Evolutionary conservation across 441 rosid genomes (phyloP).

Genomic region (Euphorbia corollata): DNA sequence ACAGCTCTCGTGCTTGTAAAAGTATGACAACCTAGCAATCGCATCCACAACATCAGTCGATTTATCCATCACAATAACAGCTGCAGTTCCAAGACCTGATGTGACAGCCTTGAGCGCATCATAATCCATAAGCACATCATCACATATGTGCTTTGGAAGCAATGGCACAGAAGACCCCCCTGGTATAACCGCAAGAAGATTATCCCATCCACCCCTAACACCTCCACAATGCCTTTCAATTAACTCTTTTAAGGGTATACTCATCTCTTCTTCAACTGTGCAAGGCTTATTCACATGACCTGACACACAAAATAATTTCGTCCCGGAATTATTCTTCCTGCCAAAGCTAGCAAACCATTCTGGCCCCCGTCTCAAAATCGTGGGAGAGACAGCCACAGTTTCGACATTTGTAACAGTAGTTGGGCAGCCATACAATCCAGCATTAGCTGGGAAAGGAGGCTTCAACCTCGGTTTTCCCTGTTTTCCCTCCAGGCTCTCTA

Average conservation of each 20-base stretch:
- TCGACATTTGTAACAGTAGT: conserved; percentile 97
- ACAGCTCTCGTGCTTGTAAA: conserved; percentile 98
- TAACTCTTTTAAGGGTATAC: conserved; percentile 86
- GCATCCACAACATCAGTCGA: conserved; percentile 99
- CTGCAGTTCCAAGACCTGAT: conserved; percentile 94
- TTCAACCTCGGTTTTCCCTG: conserved; percentile 99
- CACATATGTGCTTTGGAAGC: conserved; percentile 74
- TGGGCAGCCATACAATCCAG: conserved; percentile 94
- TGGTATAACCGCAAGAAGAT: conserved; percentile 86
- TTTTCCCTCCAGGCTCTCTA: conserved; percentile 98
- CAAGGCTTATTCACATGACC: conserved; percentile 98
- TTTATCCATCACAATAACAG: conserved; percentile 97
- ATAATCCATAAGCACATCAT: conserved; percentile 92
- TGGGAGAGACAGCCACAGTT: conserved; percentile 95
- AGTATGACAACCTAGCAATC: conserved; percentile 96
- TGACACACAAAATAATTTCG: conserved; percentile 79
- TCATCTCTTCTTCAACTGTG: conserved; percentile 98
- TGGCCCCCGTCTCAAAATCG: conserved; percentile 91
- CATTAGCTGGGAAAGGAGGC: conserved; percentile 99
- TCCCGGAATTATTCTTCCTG: conserved; percentile 88
- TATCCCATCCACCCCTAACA: conserved; percentile 96
- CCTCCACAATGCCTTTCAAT: conserved; percentile 97
- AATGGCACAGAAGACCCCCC: conserved; percentile 97
- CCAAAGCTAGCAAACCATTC: conserved; percentile 99
- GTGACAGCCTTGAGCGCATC: conserved; percentile 98